Base-by-base conservation (phyloP, 495 filamentous ascomycete species). In the Bathelium albidoporum region DNA sequence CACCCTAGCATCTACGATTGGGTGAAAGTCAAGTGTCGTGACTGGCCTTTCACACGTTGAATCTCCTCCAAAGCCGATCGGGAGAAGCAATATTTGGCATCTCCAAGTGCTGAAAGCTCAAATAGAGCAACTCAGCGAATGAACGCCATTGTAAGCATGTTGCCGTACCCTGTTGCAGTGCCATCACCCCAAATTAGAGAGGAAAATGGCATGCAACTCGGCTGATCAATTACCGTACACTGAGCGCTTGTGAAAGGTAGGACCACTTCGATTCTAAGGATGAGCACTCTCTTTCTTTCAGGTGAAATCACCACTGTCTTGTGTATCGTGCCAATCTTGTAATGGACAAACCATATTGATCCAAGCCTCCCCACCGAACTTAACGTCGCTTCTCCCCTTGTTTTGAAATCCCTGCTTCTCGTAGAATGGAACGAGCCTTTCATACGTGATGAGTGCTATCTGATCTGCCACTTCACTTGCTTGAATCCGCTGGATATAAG, bases 311-410 rank as follows among this genome's bases (percentile, higher is more conserved):
- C 29, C 44, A 9, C 26, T 20, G 20, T 26, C 4, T 28, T 55
- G 12, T 24, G 20, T 29, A 29, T 55, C 49, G 20, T 55, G 49
- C 49, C 49, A 55, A 29, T 41, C 20, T 20, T 62, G 36, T 32
- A 60, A 52, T 41, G 34, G 10, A 68, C 73, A 64, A 63, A 85
- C 82, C 83, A 91, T 81, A 74, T 95, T 84, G 66, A 81, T 77
- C 90, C 91, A 96, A 28, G 84, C 87, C 60, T 89, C 90, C 26
- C 90, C 91, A 11, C 86, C 89, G 75, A 89, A 91, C 45, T 70
- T 62, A 12, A 76, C 81, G 24, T 76, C 68, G 72, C 90, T 95
- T 61, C 75, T 71, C 0, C 91, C 92, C n/a, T 73, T 68, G 62
- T 85, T 81, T 66, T 74, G 75, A 69, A 93, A 97, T 0, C 89